phyloP scores from a whole-genome alignment of 1,284 basidiomycete species.

The Pholiota adiposa region DNA sequence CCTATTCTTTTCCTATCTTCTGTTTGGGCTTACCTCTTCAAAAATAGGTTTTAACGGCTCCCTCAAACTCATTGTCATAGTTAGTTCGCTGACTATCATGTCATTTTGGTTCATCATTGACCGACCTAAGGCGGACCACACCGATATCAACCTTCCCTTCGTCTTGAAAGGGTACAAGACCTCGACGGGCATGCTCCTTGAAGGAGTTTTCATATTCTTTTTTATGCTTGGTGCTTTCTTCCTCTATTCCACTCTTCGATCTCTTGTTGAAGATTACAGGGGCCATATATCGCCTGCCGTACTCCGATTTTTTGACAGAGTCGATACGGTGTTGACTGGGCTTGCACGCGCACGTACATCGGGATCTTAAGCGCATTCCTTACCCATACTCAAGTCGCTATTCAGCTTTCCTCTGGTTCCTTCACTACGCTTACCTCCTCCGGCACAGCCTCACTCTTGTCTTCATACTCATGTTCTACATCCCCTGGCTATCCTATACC shows the following conservation, averaged over 20 bases:
- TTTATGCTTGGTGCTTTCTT: neutral
- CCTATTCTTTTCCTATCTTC: neutral
- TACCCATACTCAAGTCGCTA: no score
- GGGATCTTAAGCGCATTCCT: no score
- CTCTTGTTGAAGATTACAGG: neutral
- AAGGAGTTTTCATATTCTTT: neutral
- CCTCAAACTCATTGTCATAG: neutral
- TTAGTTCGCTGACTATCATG: neutral
- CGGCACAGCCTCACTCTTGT: neutral
- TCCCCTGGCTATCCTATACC: neutral
- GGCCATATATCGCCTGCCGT: neutral
- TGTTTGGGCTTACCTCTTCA: neutral
- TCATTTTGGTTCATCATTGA: neutral
- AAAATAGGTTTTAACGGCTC: neutral
- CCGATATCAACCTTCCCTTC: neutral
- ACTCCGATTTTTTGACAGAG: neutral
- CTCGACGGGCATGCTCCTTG: neutral
- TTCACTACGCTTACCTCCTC: neutral
- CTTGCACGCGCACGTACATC: neutral
- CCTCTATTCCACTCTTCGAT: neutral
- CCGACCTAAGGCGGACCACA: neutral
- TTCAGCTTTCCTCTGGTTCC: neutral
- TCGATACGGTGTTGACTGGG: neutral
- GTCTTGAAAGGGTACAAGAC: constrained; percentile 1
- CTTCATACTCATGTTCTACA: neutral